Evolutionary conservation across 1,284 basidiomycete species (phyloP).

Genomic region (Ustilago lituana): DNA sequence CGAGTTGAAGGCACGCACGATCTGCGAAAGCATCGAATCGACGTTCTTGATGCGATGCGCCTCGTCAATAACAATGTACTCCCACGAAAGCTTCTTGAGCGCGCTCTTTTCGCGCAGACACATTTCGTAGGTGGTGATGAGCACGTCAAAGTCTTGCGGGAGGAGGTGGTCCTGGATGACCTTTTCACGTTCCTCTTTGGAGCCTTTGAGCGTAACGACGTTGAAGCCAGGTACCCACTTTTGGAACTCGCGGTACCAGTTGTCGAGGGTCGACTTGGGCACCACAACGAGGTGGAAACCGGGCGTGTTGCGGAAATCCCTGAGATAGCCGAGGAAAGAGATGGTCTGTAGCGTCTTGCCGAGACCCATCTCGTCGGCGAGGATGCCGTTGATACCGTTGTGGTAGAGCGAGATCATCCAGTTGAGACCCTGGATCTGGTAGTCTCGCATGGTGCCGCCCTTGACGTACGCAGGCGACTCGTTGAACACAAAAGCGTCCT

Average conservation of each 20-base stretch:
- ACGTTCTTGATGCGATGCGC: conserved; percentile 99
- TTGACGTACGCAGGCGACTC: conserved; percentile 67
- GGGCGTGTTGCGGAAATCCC: conserved; percentile 78
- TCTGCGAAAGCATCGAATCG: conserved; percentile 93
- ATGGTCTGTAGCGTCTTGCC: conserved; percentile 99
- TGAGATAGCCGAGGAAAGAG: conserved; percentile 94
- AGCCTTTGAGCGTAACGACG: conserved; percentile 82
- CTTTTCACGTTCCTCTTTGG: conserved; percentile 86
- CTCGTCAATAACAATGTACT: conserved; percentile 99
- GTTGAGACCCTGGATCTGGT: conserved; percentile 95
- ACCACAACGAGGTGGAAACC: conserved; percentile 96
- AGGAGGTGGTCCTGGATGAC: conserved; percentile 83
- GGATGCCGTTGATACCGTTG: conserved; percentile 62
- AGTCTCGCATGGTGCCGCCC: conserved; percentile 87
- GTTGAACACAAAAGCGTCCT: conserved; percentile 69
- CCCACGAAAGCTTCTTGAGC: conserved; percentile 93
- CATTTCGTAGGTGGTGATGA: conserved; percentile 97
- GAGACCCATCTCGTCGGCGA: conserved; percentile 77
- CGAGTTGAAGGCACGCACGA: conserved; percentile 89
- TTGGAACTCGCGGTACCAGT: conserved; percentile 93
- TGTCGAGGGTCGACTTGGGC: conserved; percentile 96
- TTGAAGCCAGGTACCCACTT: conserved; percentile 88
- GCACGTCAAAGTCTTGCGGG: conserved; percentile 89
- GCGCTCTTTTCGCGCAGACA: conserved; percentile 92
- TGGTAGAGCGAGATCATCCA: conserved; percentile 76